These are phyloP conservation scores for Carallia pectinifolia DNA, from an alignment of 345 rosid genomes.

Conservation along the genomic window DNA sequence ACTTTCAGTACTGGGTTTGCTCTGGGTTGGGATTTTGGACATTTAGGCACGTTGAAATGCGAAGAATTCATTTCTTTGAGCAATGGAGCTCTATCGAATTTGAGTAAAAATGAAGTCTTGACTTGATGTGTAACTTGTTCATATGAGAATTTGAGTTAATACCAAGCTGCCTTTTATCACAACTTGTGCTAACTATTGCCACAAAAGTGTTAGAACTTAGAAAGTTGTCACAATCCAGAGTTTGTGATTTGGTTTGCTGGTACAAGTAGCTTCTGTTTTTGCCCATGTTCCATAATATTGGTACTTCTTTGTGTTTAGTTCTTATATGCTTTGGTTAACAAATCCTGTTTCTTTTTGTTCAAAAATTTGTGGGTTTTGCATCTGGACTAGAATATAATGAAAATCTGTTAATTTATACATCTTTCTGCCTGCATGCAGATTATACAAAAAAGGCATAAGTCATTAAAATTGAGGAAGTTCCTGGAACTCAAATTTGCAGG, in stretches of 20 bases:
- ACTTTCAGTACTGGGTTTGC: too few relatives aligned
- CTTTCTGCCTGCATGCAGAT: slow-evolving; percentile 19
- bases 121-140: neutral
- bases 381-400: neutral
- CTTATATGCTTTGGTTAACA: neutral
- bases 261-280: neutral
- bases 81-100: neutral
- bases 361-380: slow-evolving; percentile 1
- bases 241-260: neutral
- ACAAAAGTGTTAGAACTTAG: too few relatives aligned
- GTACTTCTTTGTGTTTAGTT: neutral
- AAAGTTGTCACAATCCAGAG: neutral
- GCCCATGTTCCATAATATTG: neutral
- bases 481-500: slow-evolving; percentile 5
- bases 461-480: slow-evolving; percentile 4
- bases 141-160: neutral
- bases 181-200: too few relatives aligned
- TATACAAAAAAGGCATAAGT: slow-evolving; percentile 1
- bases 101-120: neutral
- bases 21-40: too few relatives aligned
- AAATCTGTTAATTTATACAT: slow-evolving; percentile 3
- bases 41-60: too few relatives aligned
- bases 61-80: neutral
- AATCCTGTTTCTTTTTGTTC: neutral
- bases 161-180: too few relatives aligned